Evolutionary conservation across 805 yeast species (phyloP), one percentile per base, ranked within the genome.

Genomic region (Candida silvatica): DNA sequence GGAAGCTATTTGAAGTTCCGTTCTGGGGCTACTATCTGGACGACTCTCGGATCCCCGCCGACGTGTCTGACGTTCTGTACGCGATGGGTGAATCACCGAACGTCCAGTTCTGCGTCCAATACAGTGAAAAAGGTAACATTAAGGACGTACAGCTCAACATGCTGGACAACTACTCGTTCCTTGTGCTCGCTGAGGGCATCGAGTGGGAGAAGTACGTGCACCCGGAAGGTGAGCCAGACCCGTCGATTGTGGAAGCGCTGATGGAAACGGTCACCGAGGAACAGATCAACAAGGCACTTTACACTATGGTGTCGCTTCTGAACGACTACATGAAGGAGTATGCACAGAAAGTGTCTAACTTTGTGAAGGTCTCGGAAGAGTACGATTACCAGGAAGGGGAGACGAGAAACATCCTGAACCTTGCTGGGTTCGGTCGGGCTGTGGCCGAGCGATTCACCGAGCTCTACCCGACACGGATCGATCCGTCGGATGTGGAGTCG

Each of bases 21-120:
- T 47, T 64, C 25, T 48, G 57, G 46, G 59, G 61, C 2, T 53
- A 53, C 33, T 39, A 30, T 22, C 34, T 40, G n/a, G 25, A 31
- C 12, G 24, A 25, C 1, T 31, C 23, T 26, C n/a, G n/a, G n/a
- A 19, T 25, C 17, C 20, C 6, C 3, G n/a, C 31, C 8, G 29
- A 29, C 31, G 18, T 17, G 19, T 32, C 34, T 14, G 52, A 52
- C 20, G 27, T 47, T 15, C 36, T 64, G 16, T 54, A 59, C 38
- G 59, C 54, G 37, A 42, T 66, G 29, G 45, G 50, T 2, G 58
- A 65, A 17, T 56, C 58, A 15, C 67, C 69, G 3, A 61, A 59
- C 20, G 43, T 68, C 5, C 71, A 64, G 40, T 56, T 67, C 36
- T 50, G 58, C 2, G 28, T 60, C 5, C 34, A 38, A 1, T 58